Evolutionary conservation across 768 basidiomycete genomes (phyloP).

Genomic region (Kwoniella shandongensis): DNA sequence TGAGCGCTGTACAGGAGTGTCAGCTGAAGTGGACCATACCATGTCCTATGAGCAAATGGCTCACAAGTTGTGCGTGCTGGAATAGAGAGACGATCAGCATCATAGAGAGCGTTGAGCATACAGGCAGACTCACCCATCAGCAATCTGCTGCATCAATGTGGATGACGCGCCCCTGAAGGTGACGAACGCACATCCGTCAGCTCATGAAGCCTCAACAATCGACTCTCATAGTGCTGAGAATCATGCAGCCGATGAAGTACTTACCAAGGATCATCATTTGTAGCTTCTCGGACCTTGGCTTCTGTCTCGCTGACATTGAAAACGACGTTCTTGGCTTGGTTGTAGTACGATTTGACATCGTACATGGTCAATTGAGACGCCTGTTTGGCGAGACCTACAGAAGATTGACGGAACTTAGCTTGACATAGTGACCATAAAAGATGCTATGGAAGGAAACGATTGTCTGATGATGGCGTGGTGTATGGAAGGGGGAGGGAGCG

Average conservation of each 20-base stretch:
- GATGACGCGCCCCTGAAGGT: constrained; percentile 86
- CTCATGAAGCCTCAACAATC: not conserved
- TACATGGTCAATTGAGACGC: constrained; percentile 84
- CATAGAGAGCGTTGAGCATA: not conserved
- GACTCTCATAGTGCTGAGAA: too few relatives aligned
- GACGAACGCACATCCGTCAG: not conserved
- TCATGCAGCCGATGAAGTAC: constrained; percentile 35
- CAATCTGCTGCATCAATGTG: constrained; percentile 97
- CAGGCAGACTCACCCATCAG: constrained; percentile 73
- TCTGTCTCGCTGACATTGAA: constrained; percentile 97
- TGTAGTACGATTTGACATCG: constrained; percentile 92
- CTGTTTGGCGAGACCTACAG: constrained; percentile 62
- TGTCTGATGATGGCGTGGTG: not conserved
- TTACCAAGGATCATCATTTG: constrained; percentile 96
- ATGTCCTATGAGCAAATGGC: constrained; percentile 37
- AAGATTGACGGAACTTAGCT: too few relatives aligned
- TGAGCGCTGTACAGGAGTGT: constrained; percentile 67
- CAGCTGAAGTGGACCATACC: not conserved
- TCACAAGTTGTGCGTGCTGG: constrained; percentile 97
- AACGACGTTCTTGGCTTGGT: constrained; percentile 96
- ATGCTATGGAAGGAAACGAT: too few relatives aligned
- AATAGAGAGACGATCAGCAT: constrained; percentile 25
- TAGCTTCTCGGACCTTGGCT: constrained; percentile 92
- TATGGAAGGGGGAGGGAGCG: not conserved
- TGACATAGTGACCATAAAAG: too few relatives aligned